phyloP scores from a whole-genome alignment of 495 filamentous ascomycete species.

The Articulospora tetracladia region DNA sequence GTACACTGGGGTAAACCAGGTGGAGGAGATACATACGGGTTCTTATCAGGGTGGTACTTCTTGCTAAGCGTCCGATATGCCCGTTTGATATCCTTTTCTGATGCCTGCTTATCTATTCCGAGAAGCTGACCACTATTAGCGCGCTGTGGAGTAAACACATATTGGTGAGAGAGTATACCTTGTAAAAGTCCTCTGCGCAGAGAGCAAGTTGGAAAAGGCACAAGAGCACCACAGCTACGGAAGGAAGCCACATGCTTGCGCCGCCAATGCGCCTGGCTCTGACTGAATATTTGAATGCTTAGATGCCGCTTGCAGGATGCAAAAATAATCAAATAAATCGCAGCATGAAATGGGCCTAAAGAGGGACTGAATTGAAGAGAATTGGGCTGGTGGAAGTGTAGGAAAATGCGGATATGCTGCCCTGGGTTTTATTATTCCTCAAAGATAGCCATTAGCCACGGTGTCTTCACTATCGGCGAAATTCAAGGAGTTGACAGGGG shows the following conservation, averaged over 20 bases:
- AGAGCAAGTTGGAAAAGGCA: conserved; percentile 40
- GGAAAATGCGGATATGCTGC: background rate
- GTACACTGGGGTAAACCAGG: background rate
- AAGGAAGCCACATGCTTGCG: conserved; percentile 24
- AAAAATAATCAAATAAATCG: conserved; percentile 7
- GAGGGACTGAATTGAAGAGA: conserved; percentile 18
- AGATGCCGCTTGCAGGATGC: conserved; percentile 3
- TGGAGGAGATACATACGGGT: conserved; percentile 63
- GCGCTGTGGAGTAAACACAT: background rate
- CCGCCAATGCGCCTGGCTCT: conserved; percentile 18
- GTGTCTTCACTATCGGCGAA: background rate
- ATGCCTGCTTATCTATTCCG: conserved; percentile 74
- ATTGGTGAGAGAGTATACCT: conserved; percentile 40
- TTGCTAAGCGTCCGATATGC: conserved; percentile 92
- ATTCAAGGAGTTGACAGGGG: background rate
- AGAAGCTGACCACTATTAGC: conserved; percentile 51
- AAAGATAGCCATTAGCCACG: conserved; percentile 24
- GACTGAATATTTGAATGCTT: background rate
- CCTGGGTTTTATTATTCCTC: background rate
- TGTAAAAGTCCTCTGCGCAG: conserved; percentile 80
- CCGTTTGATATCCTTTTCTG: conserved; percentile 90
- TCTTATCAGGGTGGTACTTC: conserved; percentile 98
- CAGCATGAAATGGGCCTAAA: conserved; percentile 17
- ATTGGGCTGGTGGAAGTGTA: background rate
- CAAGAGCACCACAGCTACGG: conserved; percentile 33